A percentile compares a stretch with the other conserved stretches of the same genome.
phyloP scores from a whole-genome alignment of 2,329 filamentous ascomycete species.

The Exophiala phaeomuriformis region DNA sequence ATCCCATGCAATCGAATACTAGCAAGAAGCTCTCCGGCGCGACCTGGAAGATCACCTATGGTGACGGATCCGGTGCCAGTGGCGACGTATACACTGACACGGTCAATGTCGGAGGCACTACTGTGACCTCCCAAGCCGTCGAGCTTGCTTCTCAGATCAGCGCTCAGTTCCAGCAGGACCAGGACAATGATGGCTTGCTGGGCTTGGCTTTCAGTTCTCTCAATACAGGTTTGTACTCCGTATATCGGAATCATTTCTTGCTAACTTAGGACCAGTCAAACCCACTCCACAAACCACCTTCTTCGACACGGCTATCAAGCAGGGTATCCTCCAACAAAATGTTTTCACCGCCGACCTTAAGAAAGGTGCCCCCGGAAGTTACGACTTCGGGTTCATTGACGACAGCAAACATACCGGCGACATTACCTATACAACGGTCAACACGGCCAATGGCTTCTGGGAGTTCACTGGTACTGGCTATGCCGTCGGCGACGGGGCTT shows the following conservation, averaged over 20 bases:
- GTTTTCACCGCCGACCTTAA: constrained; percentile 52
- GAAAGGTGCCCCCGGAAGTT: constrained; percentile 46
- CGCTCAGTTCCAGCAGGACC: constrained; percentile 44
- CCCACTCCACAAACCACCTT: constrained; percentile 49
- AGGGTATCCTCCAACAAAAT: constrained; percentile 40
- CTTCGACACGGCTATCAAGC: constrained; percentile 51
- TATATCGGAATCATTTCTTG: not conserved
- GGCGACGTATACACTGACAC: constrained; percentile 61
- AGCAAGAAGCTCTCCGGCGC: constrained; percentile 43
- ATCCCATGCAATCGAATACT: constrained; percentile 40
- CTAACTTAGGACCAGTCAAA: constrained; percentile 31
- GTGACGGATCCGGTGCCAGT: constrained; percentile 56
- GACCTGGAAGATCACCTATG: constrained; percentile 57
- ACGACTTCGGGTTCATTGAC: constrained; percentile 56
- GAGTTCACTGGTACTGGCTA: constrained; percentile 52
- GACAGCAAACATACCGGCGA: constrained; percentile 50
- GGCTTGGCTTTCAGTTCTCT: constrained; percentile 54
- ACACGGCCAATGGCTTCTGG: constrained; percentile 57
- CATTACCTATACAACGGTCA: constrained; percentile 51
- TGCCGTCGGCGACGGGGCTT: constrained; percentile 42
- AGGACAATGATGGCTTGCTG: constrained; percentile 52
- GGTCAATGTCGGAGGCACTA: constrained; percentile 55
- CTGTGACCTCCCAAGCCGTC: constrained; percentile 55
- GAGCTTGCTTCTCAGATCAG: constrained; percentile 58
- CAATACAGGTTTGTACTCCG: constrained; percentile 43